phyloP scores from a whole-genome alignment of 495 filamentous ascomycete species.

The Lasiosphaeria hispida region DNA sequence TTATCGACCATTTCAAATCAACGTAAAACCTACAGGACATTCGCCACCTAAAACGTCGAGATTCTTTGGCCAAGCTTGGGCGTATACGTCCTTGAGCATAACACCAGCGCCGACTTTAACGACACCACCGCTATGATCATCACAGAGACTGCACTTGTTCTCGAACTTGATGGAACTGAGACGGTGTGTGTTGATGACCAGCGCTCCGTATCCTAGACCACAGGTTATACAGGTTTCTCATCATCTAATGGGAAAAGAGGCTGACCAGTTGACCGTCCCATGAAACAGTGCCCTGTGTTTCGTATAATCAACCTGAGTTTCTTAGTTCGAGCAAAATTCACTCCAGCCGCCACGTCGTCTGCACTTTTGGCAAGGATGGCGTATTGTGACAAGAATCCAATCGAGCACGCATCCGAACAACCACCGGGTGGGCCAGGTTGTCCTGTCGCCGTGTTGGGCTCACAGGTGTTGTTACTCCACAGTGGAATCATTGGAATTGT shows the following conservation, averaged over 20 bases:
- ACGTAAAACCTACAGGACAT: conserved; percentile 23
- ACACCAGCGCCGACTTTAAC: conserved; percentile 55
- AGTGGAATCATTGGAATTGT: not conserved
- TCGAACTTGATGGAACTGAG: conserved; percentile 43
- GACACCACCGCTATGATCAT: conserved; percentile 17
- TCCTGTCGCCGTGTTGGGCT: conserved; percentile 1
- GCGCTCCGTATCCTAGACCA: conserved; percentile 32
- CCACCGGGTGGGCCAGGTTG: conserved; percentile 44
- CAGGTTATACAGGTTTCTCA: too few species aligned
- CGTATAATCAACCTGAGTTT: conserved; percentile 37
- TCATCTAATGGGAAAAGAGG: not conserved
- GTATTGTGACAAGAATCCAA: not conserved
- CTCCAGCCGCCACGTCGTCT: conserved; percentile 33
- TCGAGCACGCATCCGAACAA: conserved; percentile 39
- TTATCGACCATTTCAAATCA: too few species aligned
- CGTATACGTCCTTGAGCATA: conserved; percentile 46
- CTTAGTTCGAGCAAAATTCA: conserved; percentile 40
- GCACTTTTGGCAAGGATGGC: conserved; percentile 40
- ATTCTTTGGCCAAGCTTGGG: conserved; percentile 29
- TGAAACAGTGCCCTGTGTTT: conserved; percentile 39
- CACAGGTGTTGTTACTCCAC: conserved; percentile 15
- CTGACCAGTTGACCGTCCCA: conserved; percentile 39
- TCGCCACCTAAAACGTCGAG: conserved; percentile 46
- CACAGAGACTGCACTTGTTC: conserved; percentile 32
- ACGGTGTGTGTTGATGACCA: conserved; percentile 47